Evolutionary conservation across 768 basidiomycete species (phyloP).

Genomic region (Lactarius quietus): DNA sequence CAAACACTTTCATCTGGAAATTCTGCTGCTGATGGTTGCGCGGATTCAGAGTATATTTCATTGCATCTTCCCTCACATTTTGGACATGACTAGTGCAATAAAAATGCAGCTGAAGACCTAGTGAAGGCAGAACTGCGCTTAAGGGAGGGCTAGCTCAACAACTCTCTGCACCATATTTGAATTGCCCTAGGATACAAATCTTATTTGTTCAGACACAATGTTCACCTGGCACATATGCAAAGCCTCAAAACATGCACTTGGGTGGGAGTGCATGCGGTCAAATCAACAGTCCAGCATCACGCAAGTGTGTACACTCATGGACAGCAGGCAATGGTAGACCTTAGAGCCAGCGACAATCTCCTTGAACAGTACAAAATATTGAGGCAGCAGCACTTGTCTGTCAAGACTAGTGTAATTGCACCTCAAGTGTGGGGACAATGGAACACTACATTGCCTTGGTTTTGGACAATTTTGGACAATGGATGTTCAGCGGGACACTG

Average conservation of each 20-base stretch:
- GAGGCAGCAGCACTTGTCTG: not conserved
- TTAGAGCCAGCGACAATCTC: not conserved
- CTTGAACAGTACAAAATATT: not conserved
- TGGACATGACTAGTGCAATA: not conserved
- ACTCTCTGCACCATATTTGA: no score
- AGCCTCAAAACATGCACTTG: not conserved
- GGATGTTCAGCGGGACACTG: no score
- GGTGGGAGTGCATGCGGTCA: no score
- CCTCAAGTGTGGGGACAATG: not conserved
- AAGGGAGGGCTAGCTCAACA: not conserved
- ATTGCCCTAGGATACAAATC: not conserved
- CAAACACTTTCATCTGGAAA: no score
- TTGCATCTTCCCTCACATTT: no score
- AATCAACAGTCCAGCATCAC: constrained; percentile 1
- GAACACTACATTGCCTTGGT: no score
- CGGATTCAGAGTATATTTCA: no score
- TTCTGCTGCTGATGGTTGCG: no score
- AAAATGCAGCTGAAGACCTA: not conserved
- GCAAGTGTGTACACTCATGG: not conserved
- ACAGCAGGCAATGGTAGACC: not conserved
- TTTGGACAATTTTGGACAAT: no score
- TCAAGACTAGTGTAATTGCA: not conserved
- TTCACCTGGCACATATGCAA: not conserved
- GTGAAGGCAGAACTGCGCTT: not conserved
- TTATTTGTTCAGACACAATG: no score